Evolutionary conservation across 1,284 basidiomycete species (phyloP).

Genomic region (Sanguinoderma infundibulare): DNA sequence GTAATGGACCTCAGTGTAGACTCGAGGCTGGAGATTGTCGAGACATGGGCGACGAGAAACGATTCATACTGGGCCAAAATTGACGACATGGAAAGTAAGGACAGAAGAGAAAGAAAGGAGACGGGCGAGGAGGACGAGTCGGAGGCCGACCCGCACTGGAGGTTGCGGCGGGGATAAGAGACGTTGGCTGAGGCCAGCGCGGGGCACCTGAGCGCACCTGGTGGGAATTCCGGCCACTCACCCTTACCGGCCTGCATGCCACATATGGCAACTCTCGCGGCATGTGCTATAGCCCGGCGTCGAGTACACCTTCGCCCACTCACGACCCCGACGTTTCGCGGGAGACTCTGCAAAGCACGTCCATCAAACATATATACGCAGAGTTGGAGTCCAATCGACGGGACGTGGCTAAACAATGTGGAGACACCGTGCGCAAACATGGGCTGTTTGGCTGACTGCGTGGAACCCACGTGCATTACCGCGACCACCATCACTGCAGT

Average conservation of each 20-base stretch:
- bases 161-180: slow-evolving; percentile 19
- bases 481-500: background rate
- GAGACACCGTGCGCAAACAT: slow-evolving; percentile 22
- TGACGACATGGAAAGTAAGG: slow-evolving; percentile 45
- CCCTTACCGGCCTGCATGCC: slow-evolving; percentile 14
- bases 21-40: slow-evolving; percentile 86
- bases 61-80: slow-evolving; percentile 73
- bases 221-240: slow-evolving; percentile 22
- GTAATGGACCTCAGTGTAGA: slow-evolving; percentile 88
- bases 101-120: slow-evolving; percentile 23
- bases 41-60: slow-evolving; percentile 83
- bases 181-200: background rate
- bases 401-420: slow-evolving; percentile 1
- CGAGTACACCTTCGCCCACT: background rate
- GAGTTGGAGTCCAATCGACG: slow-evolving; percentile 6
- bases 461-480: slow-evolving; percentile 4
- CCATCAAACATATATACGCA: background rate
- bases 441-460: slow-evolving; percentile 6
- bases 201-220: slow-evolving; percentile 2
- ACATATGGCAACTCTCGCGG: background rate
- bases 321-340: too few relatives aligned
- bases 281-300: slow-evolving; percentile 3
- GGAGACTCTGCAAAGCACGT: too few relatives aligned
- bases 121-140: slow-evolving; percentile 21
- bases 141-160: slow-evolving; percentile 29